A percentile compares a stretch with the other conserved stretches of the same genome.
phyloP scores from a whole-genome alignment of 768 basidiomycete species.

The Kwoniella sp. region DNA sequence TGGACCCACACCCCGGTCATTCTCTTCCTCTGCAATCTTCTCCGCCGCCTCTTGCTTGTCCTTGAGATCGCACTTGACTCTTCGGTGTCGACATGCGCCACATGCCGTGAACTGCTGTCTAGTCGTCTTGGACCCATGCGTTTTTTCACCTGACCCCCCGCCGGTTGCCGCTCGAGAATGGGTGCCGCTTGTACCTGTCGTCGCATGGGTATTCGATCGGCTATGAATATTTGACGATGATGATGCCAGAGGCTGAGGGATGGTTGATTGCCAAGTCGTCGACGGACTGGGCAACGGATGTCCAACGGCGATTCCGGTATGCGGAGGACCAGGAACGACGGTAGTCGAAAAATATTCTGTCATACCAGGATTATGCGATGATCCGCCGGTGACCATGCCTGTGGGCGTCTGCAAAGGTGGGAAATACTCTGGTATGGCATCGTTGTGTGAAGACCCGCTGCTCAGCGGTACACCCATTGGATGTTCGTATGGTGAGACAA shows the following conservation, averaged over 20 bases:
- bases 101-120: slow-evolving; percentile 90
- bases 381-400: slow-evolving; percentile 6
- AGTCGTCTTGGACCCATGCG: slow-evolving; percentile 63
- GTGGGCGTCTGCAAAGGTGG: slow-evolving; percentile 11
- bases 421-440: slow-evolving; percentile 18
- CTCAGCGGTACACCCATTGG: slow-evolving; percentile 14
- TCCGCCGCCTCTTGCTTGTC: slow-evolving; percentile 67
- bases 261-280: slow-evolving; percentile 18
- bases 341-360: slow-evolving; percentile 12
- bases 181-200: slow-evolving; percentile 5
- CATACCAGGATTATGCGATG: slow-evolving; percentile 16
- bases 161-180: neutral
- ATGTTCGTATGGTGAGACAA: slow-evolving; percentile 9
- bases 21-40: slow-evolving; percentile 51
- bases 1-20: slow-evolving; percentile 27
- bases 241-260: slow-evolving; percentile 21
- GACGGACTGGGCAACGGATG: neutral
- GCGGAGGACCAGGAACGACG: neutral
- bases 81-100: slow-evolving; percentile 86
- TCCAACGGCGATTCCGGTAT: neutral
- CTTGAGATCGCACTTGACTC: slow-evolving; percentile 94
- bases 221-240: neutral
- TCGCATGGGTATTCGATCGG: neutral
- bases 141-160: neutral
- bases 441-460: slow-evolving; percentile 21